phyloP scores from a whole-genome alignment of 1,284 basidiomycete genomes.

The Rhizoctonia solani region DNA sequence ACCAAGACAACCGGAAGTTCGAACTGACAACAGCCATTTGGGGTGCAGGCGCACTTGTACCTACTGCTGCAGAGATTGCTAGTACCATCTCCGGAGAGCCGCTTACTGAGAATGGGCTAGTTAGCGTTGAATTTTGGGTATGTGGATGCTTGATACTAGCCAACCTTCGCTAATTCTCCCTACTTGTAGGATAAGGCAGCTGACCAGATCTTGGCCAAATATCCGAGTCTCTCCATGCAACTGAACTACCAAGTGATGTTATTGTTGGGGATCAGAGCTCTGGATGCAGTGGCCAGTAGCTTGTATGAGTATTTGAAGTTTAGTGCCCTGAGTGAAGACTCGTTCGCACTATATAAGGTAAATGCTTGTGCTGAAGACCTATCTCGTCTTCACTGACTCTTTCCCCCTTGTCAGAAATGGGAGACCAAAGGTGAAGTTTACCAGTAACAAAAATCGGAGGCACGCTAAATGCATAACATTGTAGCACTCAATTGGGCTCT shows the following conservation, averaged over 20 bases:
- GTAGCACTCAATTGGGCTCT: constrained; percentile 25
- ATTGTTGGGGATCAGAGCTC: constrained; percentile 14
- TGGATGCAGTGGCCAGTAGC: constrained; percentile 17
- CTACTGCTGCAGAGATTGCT: constrained; percentile 15
- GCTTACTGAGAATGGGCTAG: neutral
- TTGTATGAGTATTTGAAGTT: constrained; percentile 14
- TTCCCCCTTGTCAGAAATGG: constrained; percentile 1
- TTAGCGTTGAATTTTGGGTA: constrained; percentile 28
- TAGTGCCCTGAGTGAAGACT: constrained; percentile 25
- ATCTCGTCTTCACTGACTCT: neutral
- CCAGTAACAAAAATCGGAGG: neutral
- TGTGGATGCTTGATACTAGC: neutral
- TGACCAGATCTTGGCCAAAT: constrained; percentile 10
- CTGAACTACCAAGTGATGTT: constrained; percentile 31
- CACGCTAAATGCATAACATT: neutral
- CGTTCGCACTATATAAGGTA: constrained; percentile 24
- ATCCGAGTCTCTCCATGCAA: constrained; percentile 12
- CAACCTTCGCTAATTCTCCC: neutral
- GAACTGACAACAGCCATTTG: constrained; percentile 25
- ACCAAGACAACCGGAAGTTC: constrained; percentile 29
- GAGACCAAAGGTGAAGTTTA: constrained; percentile 15
- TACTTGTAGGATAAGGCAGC: constrained; percentile 2
- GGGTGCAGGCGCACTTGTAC: constrained; percentile 21
- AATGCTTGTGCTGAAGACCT: neutral
- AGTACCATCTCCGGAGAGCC: constrained; percentile 13